phyloP scores from a whole-genome alignment of 352 stramenopile genomes.

The Hyaloperonospora brassicae region DNA sequence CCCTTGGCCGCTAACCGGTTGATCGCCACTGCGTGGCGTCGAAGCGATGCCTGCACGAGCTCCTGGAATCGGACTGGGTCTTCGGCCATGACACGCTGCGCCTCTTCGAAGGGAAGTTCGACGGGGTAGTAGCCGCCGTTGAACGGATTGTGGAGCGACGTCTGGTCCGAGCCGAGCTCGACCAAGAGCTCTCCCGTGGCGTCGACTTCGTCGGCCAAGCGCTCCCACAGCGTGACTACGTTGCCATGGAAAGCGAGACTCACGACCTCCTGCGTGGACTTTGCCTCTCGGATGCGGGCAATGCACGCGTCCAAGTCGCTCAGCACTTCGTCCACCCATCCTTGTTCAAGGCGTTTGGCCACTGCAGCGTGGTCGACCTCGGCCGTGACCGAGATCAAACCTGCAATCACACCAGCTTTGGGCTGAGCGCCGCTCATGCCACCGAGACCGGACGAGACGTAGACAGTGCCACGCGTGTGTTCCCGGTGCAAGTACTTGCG shows the following conservation, averaged over 20 bases:
- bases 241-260: conserved; percentile 84
- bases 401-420: conserved; percentile 79
- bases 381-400: conserved; percentile 79
- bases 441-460: conserved; percentile 78
- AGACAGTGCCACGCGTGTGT: conserved; percentile 67
- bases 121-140: neutral
- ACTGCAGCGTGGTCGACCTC: conserved; percentile 74
- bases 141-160: neutral
- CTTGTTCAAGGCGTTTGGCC: conserved; percentile 80
- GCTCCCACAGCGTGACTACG: conserved; percentile 83
- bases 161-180: neutral
- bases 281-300: conserved; percentile 46
- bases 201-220: conserved; percentile 60
- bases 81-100: conserved; percentile 72
- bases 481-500: conserved; percentile 80
- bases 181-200: conserved; percentile 9
- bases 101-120: conserved; percentile 64
- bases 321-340: conserved; percentile 81
- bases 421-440: conserved; percentile 85
- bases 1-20: conserved; percentile 71
- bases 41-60: conserved; percentile 70
- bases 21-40: conserved; percentile 67
- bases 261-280: conserved; percentile 53
- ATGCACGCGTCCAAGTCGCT: conserved; percentile 61
- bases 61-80: conserved; percentile 69